Base-by-base conservation (phyloP, 805 yeast genomes). In the Ogataea pini region DNA sequence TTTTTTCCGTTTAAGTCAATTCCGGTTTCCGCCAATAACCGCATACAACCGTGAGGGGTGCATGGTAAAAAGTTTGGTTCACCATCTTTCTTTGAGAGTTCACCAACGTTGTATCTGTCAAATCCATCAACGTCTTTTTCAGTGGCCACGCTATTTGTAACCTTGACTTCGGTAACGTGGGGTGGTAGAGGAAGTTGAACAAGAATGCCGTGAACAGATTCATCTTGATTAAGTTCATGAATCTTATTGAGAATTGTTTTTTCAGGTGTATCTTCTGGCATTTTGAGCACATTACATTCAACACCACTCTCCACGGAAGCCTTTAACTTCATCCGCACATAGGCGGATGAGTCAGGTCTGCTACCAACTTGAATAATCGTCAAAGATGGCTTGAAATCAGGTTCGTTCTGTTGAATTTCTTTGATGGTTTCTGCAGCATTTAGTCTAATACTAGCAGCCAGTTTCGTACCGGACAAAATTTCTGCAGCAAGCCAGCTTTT, bases 111-210 rank as follows among this genome's bases (percentile, higher is more conserved):
- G 70, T 67, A 79, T 48, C 88, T 83, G 46, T 87, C 88, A 60
- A 87, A 86, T 1, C 96, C 96, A 65, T 87, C 96, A 32, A 87
- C 92, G 60, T 87, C 96, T 63, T 87, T 87, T 44, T 74, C 73
- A 32, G 81, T 78, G 27, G 72, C 65, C 18, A 87, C 92, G 32
- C 85, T 76, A 60, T 80, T 78, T 34, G 94, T 86, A 54, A 86
- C 73, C 54, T 70, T 72, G 33, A 83, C 75, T 66, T 86, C 90
- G 63, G 85, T 78, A 49, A 86, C 70, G 60, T 85, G 90, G 12
- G 68, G 65, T 29, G 95, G 96, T 44, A 87, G 67, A 6, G 96
- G 96, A 48, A 87, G 72, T 67, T 87, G 96, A 48, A 87, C 82
- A 57, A 87, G 70, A 43, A 87, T 71, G 36, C 94, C 95, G 58